Base-by-base conservation (phyloP, 139 green algal species). In the Tetradesmus lagerheimii region DNA sequence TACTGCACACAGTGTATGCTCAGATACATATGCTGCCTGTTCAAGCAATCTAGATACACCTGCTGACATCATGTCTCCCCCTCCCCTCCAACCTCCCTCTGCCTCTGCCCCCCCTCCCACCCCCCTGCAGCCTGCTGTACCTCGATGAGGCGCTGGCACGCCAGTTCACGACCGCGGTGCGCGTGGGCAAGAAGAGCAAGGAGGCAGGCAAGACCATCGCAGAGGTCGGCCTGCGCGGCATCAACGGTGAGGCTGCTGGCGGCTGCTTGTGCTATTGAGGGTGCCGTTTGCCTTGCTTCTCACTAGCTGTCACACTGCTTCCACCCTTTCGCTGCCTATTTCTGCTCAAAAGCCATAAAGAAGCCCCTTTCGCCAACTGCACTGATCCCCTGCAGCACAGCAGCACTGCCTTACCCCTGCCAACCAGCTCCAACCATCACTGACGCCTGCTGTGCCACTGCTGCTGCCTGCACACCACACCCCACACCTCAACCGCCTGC, bases 151-250 rank as follows among this genome's bases (percentile, higher is more conserved):
- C 82, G 5, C 39, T 84, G 5, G 80, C 89, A n/a, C 89, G 92
- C 78, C 89, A 95, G 89, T 94, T 93, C 86, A 91, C 91, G 29
- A 45, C 92, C 0, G 71, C 86, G 16, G 91, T 95, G 91, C 57
- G 82, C 29, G 91, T 95, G 29, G 80, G 57, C 29, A 80, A 79
- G 25, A 75, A 45, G 41, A 62, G 29, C 67, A 89, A 83, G 67
- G 83, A 88, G 62, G 62, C 31, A 2, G 85, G 71, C 85, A 89
- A 89, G 41, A 83, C 67, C 67, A 89, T 89, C 41, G 34, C 31
- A 47, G 85, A 82, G 31, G 87, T 77, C 34, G 79, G 84, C 11
- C 89, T 95, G 53, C 88, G 91, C 11, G 94, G 94, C 53, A 94
- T 91, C 87, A 93, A 75, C 31, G 89, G 50, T 64, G 50, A 64